Base-by-base conservation (phyloP, 2,329 filamentous ascomycete genomes). In the Microdochium trichocladiopsis region DNA sequence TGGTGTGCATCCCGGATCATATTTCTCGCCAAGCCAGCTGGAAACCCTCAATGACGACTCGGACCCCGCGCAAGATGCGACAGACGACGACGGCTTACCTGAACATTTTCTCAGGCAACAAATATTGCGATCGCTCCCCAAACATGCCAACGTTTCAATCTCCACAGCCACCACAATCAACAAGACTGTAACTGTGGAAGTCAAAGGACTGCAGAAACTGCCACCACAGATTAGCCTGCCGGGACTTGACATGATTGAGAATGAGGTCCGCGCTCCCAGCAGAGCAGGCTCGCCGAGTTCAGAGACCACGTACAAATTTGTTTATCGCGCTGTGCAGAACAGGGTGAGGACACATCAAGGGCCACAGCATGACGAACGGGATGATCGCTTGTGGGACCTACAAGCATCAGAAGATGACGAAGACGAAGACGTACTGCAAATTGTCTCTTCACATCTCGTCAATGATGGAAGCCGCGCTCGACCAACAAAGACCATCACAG, bases 121-220 rank as follows among this genome's bases (percentile, higher is more conserved):
- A 56, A 84, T 80, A 48, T 65, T 78, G 56, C 75, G 75, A 49
- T 73, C 83, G 0, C 64, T 85, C 4, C 75, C 81, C 1, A 64
- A 75, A 0, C 76, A 80, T 47, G 77, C 82, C 0, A 75, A 75
- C n/a, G 76, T 86, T 5, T 79, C 79, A 9, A 80, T 86, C 36
- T 79, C 76, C 1, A 83, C 80, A 5, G 76, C 78, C 2, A 80
- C 81, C 0, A 76, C 75, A 1, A 83, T 79, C 1, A 81, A 77
- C 8, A 84, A 84, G 56, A 85, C 74, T 14, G 82, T 86, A 58
- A 84, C 83, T 0, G 81, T 86, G 2, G 81, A 86, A 51, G 76
- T 87, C 36, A 75, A 75, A 14, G 80, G 80, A 1, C 69, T 75
- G 4, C 69, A 74, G 21, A 70, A 75, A 4, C 71, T 78, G 2